Percentiles rank a stretch among this genome's conserved stretches.
These are phyloP conservation scores for Tillandsia fasciculata DNA, from an alignment of 176 grass and related monocot genomes.

Conservation along the genomic window DNA sequence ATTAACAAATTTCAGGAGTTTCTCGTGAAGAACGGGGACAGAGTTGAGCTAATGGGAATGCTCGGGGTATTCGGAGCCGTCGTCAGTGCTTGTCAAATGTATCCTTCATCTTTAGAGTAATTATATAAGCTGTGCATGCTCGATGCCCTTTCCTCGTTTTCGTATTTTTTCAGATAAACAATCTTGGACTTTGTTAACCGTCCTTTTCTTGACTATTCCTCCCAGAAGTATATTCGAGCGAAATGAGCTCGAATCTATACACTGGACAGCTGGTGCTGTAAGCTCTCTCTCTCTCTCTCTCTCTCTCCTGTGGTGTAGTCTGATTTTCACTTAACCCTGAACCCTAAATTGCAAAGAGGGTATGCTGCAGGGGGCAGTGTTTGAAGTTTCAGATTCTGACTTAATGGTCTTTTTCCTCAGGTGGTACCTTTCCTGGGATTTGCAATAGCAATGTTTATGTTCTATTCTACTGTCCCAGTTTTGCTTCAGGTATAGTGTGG, in stretches of 20 bases:
- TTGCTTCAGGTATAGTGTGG: slow-evolving; percentile 32
- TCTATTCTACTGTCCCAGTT: slow-evolving; percentile 52
- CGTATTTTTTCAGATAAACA: too few relatives aligned
- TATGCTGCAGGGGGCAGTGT: neutral
- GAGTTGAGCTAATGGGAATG: slow-evolving; percentile 70
- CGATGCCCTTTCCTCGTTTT: too few relatives aligned
- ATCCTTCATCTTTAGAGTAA: slow-evolving; percentile 10
- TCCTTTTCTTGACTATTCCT: neutral
- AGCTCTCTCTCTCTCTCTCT: slow-evolving; percentile 13
- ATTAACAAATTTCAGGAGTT: slow-evolving; percentile 36
- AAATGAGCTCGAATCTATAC: slow-evolving; percentile 47
- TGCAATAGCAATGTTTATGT: slow-evolving; percentile 55
- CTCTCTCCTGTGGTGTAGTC: neutral
- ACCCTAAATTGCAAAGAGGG: neutral
- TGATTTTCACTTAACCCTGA: too few relatives aligned
- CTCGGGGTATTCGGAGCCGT: slow-evolving; percentile 57
- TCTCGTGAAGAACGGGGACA: slow-evolving; percentile 41
- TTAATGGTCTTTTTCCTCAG: slow-evolving; percentile 16
- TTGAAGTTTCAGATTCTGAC: neutral
- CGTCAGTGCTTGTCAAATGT: slow-evolving; percentile 57
- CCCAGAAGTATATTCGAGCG: slow-evolving; percentile 57
- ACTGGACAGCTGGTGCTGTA: slow-evolving; percentile 49
- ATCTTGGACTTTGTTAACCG: too few relatives aligned
- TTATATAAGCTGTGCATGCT: too few relatives aligned
- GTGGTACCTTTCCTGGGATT: slow-evolving; percentile 46